These are phyloP conservation scores for Elsinoe arachidis DNA, from an alignment of 2,329 filamentous ascomycete genomes.

Conservation along the genomic window DNA sequence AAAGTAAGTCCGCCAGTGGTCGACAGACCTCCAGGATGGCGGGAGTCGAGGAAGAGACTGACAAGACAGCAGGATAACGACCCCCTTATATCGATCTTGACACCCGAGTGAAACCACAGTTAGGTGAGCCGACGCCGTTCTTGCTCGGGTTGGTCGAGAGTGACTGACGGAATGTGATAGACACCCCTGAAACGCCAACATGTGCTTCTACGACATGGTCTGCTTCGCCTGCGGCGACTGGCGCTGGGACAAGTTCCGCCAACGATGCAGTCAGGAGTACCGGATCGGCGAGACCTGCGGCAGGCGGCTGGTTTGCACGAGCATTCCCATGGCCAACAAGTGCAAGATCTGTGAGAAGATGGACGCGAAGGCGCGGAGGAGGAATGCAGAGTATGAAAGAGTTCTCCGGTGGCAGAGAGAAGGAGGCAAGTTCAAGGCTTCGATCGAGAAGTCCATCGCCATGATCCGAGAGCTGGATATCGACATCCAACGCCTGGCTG, in stretches of 20 bases:
- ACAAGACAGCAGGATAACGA: background rate
- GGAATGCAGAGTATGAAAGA: constrained; percentile 64
- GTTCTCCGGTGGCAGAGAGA: constrained; percentile 70
- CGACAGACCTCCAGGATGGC: background rate
- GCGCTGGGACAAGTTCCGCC: constrained; percentile 88
- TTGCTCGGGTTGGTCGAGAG: background rate
- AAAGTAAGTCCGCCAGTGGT: background rate
- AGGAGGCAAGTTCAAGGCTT: constrained; percentile 50
- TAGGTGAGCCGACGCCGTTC: background rate
- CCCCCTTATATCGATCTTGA: constrained; percentile 1
- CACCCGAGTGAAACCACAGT: constrained; percentile 1
- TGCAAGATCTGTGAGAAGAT: constrained; percentile 87
- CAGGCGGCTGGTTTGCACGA: constrained; percentile 62
- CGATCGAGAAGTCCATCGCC: constrained; percentile 58
- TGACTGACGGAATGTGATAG: constrained; percentile 17
- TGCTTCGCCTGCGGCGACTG: constrained; percentile 80
- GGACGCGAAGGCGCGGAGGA: constrained; percentile 70
- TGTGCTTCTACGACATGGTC: constrained; percentile 96
- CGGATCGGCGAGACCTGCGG: constrained; percentile 94
- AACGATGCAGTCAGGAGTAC: constrained; percentile 91
- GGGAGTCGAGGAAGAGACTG: background rate
- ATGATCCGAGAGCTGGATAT: constrained; percentile 62
- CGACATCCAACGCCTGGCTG: constrained; percentile 56
- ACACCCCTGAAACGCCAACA: constrained; percentile 36
- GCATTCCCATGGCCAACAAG: constrained; percentile 61